Base-by-base conservation (phyloP, 2,329 filamentous ascomycete species). In the Fonsecaea monophora region DNA sequence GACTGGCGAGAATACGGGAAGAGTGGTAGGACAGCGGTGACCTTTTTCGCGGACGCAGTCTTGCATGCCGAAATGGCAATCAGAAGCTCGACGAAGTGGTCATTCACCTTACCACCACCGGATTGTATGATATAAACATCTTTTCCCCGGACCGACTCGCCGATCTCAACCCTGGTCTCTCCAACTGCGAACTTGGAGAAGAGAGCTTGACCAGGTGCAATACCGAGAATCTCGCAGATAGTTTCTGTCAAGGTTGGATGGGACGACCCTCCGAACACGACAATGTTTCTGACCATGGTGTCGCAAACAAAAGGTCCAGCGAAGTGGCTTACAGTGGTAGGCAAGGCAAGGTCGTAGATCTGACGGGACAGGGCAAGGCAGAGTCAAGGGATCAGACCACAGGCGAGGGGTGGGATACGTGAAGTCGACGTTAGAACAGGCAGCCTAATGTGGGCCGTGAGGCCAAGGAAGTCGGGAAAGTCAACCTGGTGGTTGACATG, bases 41-140 rank as follows among this genome's bases (percentile, higher is more conserved):
- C 93, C 74, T 92, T 87, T 78, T 91, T 92, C 35, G 95, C 95
- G 48, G 94, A 97, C 73, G 93, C 93, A 12, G 91, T 90, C 82
- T 97, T 96, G 87, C 95, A 98, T 68, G 95, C 95, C n/a, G 92
- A 96, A 74, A 98, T 94, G 82, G 95, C 97, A 82, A 98, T 97
- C 79, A 96, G 91, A 58, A 98, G 89, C 77, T 99, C 95, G 83
- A 99, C 91, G 71, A 99, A 88, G 81, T 96, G 89, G 81, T 99
- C 95, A 78, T 99, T 99, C 81, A 97, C 92, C 75, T 91, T 91
- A 70, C 92, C 93, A 73, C 92, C 92, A 73, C 92, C 93, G 50
- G 92, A 95, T 81, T 98, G 94, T 75, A 99, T 92, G 77, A 98
- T 97, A 82, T 96, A 99, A 78, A 97, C 95, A 87, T 99, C 95